Base-by-base conservation (phyloP, 352 stramenopile species). In the Phytopythium oedochilum region DNA sequence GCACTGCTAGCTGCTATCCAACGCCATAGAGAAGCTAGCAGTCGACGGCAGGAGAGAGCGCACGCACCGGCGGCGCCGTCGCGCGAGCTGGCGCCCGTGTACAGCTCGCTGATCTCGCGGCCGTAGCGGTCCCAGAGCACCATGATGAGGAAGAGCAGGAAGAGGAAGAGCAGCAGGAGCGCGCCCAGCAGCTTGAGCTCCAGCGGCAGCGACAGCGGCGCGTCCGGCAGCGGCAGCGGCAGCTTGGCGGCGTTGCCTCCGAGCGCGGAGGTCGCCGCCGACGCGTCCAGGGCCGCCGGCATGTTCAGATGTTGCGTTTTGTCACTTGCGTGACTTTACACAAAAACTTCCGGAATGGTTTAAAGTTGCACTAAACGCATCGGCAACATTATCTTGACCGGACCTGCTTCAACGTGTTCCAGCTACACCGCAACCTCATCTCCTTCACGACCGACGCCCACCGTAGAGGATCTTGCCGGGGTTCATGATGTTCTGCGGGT, bases 401-500 rank as follows among this genome's bases (percentile, higher is more conserved):
- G n/a, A n/a, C n/a, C n/a, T n/a, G n/a, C n/a, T n/a, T n/a, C n/a
- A n/a, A n/a, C n/a, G n/a, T n/a, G n/a, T n/a, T n/a, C n/a, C n/a
- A n/a, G n/a, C n/a, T n/a, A n/a, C n/a, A n/a, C n/a, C n/a, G n/a
- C n/a, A n/a, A n/a, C n/a, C n/a, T n/a, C n/a, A n/a, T n/a, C n/a
- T n/a, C n/a, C n/a, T n/a, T n/a, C n/a, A n/a, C n/a, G n/a, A n/a
- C n/a, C n/a, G n/a, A n/a, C n/a, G n/a, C n/a, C 29, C 9, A 9
- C 73, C 71, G 46, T 91, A 90, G 47, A 99, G 86, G 49, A 99
- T 89, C 73, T 99, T 99, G 53, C 96, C 96, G 0, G 97, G 96
- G 78, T 99, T 99, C 78, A 99, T 89, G 40, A 99, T 97, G 63
- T 97, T 89, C 40, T 89, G 72, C 18, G 96, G 96, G 75, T 99